phyloP scores from a whole-genome alignment of 1,284 basidiomycete genomes.

The Apiotrichum gamsii region DNA sequence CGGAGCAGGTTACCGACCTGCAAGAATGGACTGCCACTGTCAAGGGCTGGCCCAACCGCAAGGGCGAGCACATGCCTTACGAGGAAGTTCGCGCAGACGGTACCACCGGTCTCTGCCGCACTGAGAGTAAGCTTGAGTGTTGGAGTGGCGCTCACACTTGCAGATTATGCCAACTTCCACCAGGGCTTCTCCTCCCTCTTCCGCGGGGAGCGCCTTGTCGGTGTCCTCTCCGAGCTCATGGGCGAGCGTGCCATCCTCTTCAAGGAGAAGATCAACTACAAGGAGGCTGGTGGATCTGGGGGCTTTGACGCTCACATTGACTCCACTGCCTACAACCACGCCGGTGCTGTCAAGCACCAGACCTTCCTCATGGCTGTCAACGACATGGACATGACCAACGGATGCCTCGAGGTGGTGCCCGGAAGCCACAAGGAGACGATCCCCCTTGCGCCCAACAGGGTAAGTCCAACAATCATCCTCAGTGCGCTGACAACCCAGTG shows the following conservation, averaged over 20 bases:
- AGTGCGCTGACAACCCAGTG: slow-evolving; percentile 11
- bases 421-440: slow-evolving; percentile 27
- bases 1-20: slow-evolving; percentile 19
- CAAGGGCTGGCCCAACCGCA: slow-evolving; percentile 29
- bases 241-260: slow-evolving; percentile 31
- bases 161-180: slow-evolving; percentile 34
- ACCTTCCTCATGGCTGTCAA: slow-evolving; percentile 39
- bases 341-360: slow-evolving; percentile 23
- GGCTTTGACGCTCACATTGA: slow-evolving; percentile 41
- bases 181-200: slow-evolving; percentile 28
- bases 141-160: too few species aligned
- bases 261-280: slow-evolving; percentile 45
- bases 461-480: too few species aligned
- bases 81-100: slow-evolving; percentile 30
- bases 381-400: slow-evolving; percentile 33
- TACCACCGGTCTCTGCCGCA: slow-evolving; percentile 27
- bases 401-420: slow-evolving; percentile 37
- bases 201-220: slow-evolving; percentile 22
- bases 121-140: slow-evolving; percentile 29
- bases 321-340: slow-evolving; percentile 28
- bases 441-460: slow-evolving; percentile 26
- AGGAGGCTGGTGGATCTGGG: slow-evolving; percentile 29
- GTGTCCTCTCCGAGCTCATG: slow-evolving; percentile 25
- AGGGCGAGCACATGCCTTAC: slow-evolving; percentile 36
- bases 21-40: slow-evolving; percentile 32